phyloP scores from a whole-genome alignment of 1,139 yeast genomes.

The Pneumocystis sp. region DNA sequence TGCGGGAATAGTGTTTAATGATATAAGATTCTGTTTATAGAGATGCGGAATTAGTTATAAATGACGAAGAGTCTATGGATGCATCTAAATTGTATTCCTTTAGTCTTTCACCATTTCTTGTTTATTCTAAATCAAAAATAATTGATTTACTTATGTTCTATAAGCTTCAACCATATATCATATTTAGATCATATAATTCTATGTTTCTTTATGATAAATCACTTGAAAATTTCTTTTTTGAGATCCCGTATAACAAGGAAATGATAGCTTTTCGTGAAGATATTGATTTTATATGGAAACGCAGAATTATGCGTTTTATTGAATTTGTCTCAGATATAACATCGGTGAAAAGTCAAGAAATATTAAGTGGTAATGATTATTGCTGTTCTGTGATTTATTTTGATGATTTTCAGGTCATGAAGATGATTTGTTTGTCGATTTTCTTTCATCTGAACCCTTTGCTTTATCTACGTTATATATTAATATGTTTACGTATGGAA shows the following conservation, averaged over 20 bases:
- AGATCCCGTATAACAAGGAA: slow-evolving; percentile 67
- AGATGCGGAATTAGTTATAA: background rate
- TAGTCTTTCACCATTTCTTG: slow-evolving; percentile 73
- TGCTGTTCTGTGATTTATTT: slow-evolving; percentile 39
- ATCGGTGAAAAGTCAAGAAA: slow-evolving; percentile 37
- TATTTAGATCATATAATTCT: slow-evolving; percentile 79
- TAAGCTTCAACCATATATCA: slow-evolving; percentile 79
- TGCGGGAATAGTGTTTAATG: background rate
- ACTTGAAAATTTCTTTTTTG: slow-evolving; percentile 18
- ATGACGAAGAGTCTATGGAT: background rate
- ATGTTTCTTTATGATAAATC: slow-evolving; percentile 66
- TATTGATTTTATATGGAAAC: slow-evolving; percentile 57
- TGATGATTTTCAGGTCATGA: background rate
- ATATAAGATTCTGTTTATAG: background rate
- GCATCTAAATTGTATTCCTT: slow-evolving; percentile 40
- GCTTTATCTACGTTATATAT: background rate
- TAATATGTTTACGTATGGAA: slow-evolving; percentile 40
- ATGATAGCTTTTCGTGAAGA: slow-evolving; percentile 87
- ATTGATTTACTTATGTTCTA: slow-evolving; percentile 63
- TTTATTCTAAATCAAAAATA: slow-evolving; percentile 80
- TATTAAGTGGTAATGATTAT: slow-evolving; percentile 33
- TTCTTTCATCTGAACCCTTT: slow-evolving; percentile 3
- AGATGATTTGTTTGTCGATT: background rate
- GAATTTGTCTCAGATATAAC: slow-evolving; percentile 70
- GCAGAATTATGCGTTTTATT: slow-evolving; percentile 80